phyloP scores from a whole-genome alignment of 2,329 filamentous ascomycete genomes.

The Zasmidium angulare region DNA sequence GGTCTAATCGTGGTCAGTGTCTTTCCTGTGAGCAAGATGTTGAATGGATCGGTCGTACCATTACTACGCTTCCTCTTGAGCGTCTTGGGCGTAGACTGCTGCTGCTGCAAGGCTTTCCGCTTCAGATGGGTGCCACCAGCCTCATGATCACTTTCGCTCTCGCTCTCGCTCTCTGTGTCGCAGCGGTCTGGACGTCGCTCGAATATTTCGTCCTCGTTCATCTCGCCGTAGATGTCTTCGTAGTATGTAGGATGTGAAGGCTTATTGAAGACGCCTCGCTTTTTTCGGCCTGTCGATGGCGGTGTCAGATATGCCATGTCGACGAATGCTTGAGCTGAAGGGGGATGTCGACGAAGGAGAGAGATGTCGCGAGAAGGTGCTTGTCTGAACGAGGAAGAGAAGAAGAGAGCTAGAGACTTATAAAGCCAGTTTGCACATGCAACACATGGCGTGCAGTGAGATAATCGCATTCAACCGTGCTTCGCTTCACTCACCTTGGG shows the following conservation, averaged over 20 bases:
- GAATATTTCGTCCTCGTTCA: constrained; percentile 19
- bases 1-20: background rate
- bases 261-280: constrained; percentile 3
- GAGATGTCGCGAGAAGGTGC: background rate
- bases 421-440: too few relatives aligned
- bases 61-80: background rate
- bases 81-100: background rate
- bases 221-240: constrained; percentile 23
- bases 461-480: too few relatives aligned
- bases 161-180: constrained; percentile 25
- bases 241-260: constrained; percentile 16
- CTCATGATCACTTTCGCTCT: constrained; percentile 18
- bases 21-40: background rate
- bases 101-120: background rate
- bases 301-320: constrained; percentile 5
- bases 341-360: background rate
- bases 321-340: too few relatives aligned
- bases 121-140: background rate
- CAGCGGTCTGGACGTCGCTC: constrained; percentile 20
- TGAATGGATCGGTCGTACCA: background rate
- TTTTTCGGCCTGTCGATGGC: background rate
- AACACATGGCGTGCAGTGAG: too few relatives aligned
- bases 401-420: background rate
- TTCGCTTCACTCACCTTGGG: background rate
- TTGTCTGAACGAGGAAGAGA: background rate